Conservation (phyloP, 73 alveolate genomes). For the Paramecium pentaurelia region DNA sequence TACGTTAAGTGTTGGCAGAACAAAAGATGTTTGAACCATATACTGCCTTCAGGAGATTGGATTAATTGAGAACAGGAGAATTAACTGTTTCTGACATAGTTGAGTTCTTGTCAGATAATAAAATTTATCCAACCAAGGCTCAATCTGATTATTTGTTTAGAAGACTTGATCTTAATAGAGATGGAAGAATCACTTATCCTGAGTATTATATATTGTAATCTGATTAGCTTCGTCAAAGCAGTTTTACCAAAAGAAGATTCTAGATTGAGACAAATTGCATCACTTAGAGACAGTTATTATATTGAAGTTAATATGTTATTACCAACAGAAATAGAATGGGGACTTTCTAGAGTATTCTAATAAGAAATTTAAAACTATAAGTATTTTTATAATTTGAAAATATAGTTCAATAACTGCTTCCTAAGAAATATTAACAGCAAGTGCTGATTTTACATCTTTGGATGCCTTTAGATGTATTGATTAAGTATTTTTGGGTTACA, state of each 20-base stretch:
- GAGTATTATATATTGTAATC: neutral
- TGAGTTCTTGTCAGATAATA: conserved; percentile 41
- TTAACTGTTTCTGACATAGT: neutral
- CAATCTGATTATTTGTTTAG: conserved; percentile 29
- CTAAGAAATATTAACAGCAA: conserved; percentile 24
- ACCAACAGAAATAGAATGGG: conserved; percentile 51
- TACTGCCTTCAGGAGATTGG: conserved; percentile 41
- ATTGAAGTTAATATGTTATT: conserved; percentile 39
- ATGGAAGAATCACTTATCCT: conserved; percentile 53
- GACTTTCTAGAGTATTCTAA: conserved; percentile 37
- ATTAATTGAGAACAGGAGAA: conserved; percentile 39
- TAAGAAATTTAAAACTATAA: conserved; percentile 19
- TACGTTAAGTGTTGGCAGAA: conserved; percentile 36
- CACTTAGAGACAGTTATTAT: conserved; percentile 41
- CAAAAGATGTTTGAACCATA: conserved; percentile 46
- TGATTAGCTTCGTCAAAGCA: conserved; percentile 30
- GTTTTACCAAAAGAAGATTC: conserved; percentile 22
- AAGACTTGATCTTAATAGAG: conserved; percentile 44
- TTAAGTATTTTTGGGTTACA: neutral
- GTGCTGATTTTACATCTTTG: conserved; percentile 23
- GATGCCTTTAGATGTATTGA: conserved; percentile 45
- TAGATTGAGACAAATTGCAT: conserved; percentile 16
- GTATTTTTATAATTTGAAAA: neutral
- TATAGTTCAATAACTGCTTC: conserved; percentile 35
- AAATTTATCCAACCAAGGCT: conserved; percentile 12